A percentile compares a stretch with the other conserved stretches of the same genome.
Evolutionary conservation across 306 rosid genomes (phyloP).

Genomic region (Gleditsia sinensis): DNA sequence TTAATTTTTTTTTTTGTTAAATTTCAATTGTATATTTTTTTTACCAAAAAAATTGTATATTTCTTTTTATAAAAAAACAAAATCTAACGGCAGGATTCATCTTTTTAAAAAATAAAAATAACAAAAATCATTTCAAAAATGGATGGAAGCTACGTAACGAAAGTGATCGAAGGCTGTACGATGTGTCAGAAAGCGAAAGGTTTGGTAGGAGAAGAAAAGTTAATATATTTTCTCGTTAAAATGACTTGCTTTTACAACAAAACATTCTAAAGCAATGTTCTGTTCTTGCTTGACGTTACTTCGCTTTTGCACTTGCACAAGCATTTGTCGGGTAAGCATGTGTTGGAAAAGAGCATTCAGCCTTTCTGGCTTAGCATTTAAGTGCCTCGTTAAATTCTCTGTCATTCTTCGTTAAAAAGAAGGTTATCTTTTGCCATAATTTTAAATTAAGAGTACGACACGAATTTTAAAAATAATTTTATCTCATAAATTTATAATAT

Average conservation of each 20-base stretch:
- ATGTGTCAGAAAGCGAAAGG: background rate
- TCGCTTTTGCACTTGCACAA: too few species aligned
- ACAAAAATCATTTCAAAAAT: background rate
- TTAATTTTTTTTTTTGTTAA: background rate
- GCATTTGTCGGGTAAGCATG: too few species aligned
- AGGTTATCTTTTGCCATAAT: too few species aligned
- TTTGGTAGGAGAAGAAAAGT: background rate
- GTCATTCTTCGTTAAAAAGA: background rate
- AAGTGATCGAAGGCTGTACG: background rate
- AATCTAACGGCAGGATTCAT: background rate
- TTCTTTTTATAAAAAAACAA: background rate
- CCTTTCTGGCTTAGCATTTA: conserved; percentile 30
- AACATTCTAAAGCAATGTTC: too few species aligned
- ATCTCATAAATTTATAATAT: too few species aligned
- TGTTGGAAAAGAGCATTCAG: background rate
- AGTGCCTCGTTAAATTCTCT: conserved; percentile 1
- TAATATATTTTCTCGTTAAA: too few species aligned
- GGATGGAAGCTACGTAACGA: background rate
- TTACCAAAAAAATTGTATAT: too few species aligned
- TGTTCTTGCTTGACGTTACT: too few species aligned
- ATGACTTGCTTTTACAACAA: too few species aligned
- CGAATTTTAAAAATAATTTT: too few species aligned
- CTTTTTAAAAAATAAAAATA: background rate
- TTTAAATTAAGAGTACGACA: too few species aligned
- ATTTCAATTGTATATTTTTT: background rate